Percentiles rank a stretch among this genome's conserved stretches.
These are phyloP conservation scores for Vigna trinervia DNA, from an alignment of 306 rosid genomes.

Conservation along the genomic window DNA sequence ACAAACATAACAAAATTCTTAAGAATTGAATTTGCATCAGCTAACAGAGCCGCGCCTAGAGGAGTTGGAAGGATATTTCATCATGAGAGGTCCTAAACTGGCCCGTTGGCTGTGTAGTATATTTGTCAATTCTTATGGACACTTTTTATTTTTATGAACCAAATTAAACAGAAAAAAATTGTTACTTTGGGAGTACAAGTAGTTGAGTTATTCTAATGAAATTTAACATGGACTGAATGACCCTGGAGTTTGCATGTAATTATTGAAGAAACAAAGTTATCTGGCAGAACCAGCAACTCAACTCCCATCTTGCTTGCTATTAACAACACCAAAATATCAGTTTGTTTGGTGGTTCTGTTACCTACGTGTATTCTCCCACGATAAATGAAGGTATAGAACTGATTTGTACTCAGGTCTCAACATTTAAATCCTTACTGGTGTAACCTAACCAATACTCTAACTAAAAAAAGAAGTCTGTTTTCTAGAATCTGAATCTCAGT, in stretches of 20 bases:
- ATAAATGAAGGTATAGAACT: not conserved
- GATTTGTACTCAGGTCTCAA: not conserved
- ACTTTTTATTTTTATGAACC: not conserved
- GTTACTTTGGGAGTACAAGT: too few relatives aligned
- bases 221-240: too few relatives aligned
- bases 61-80: not conserved
- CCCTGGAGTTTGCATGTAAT: not conserved
- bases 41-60: not conserved
- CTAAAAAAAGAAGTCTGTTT: not conserved
- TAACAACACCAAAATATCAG: not conserved
- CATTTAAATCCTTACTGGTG: not conserved
- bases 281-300: not conserved
- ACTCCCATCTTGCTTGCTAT: not conserved
- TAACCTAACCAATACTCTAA: not conserved
- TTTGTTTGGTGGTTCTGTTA: not conserved
- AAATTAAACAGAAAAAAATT: too few relatives aligned
- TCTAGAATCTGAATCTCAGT: not conserved
- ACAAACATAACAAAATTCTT: not conserved
- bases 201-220: too few relatives aligned
- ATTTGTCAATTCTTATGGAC: too few relatives aligned
- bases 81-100: not conserved
- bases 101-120: not conserved
- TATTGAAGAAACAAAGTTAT: not conserved
- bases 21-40: not conserved
- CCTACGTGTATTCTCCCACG: too few relatives aligned